Evolutionary conservation across 108 stramenopile genomes (phyloP), one percentile per base, ranked within the genome.

Genomic region (Nannochloropsis salina): DNA sequence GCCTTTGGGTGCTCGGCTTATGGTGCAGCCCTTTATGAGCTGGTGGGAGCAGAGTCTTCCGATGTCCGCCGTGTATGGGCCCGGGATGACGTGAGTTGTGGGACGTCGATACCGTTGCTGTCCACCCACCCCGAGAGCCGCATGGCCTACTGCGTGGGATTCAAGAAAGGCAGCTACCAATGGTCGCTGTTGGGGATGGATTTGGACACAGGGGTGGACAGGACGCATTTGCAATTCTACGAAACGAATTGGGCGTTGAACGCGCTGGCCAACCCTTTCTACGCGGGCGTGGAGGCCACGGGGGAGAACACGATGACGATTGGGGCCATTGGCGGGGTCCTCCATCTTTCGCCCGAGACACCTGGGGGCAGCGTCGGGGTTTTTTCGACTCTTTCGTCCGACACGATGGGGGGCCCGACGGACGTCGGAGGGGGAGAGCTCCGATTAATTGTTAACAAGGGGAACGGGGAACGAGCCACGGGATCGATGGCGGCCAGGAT

Each of bases 211-310:
- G 61, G 61, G 8, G 61, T n/a, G 61, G 61, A 74, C 8, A 15
- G 61, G 20, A 74, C 61, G 20, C 15, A 74, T 6, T n/a, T 74
- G 20, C 61, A 74, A 74, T 74, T 74, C n/a, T 74, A 74, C 61
- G 61, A 74, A 4, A 15, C 20, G n/a, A 74, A 74, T 74, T 74
- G 15, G 8, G 61, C 61, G n/a, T 6, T 74, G 61, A 74, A 74
- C 8, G 61, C 61, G 61, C 8, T 74, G 61, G 61, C 61, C 15
- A 74, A 74, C n/a, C 61, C 61, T 74, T 74, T 74, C n/a, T 74
- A 74, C n/a, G 61, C 61, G 61, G 61, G 61, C 61, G 61, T 74
- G n/a, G 61, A 74, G 61, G 61, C 61, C n/a, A 74, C 61, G n/a
- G 61, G 61, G 61, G 61, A 74, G 20, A 74, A 74, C 61, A 74